Percentiles rank a stretch among this genome's conserved stretches.
Conservation (phyloP, 139 green algal genomes). For the Chlorella sp. region DNA sequence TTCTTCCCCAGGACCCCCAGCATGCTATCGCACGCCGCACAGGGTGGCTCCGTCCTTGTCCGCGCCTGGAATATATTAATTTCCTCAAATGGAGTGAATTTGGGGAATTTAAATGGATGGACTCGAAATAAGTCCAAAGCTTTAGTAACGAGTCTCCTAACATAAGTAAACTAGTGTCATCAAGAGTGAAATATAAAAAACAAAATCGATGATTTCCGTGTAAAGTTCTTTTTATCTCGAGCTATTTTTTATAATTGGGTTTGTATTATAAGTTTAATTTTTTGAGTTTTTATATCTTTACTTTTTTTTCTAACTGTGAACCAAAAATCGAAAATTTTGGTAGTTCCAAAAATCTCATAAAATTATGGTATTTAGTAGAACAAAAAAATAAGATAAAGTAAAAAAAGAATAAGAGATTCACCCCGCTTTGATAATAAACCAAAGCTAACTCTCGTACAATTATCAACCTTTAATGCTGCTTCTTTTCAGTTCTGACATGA, state of each 20-base stretch:
- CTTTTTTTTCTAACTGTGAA: conserved; percentile 12
- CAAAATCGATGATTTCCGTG: too few species aligned
- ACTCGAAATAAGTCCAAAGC: too few species aligned
- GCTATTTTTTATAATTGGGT: conserved; percentile 28
- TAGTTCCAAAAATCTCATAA: conserved; percentile 41
- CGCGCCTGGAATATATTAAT: too few species aligned
- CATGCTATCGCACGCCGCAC: too few species aligned
- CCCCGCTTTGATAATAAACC: conserved; percentile 48
- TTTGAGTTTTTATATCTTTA: conserved; percentile 30
- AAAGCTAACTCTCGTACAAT: conserved; percentile 57
- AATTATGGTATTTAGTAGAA: conserved; percentile 40
- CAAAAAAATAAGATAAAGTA: conserved; percentile 51
- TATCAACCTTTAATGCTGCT: conserved; percentile 37
- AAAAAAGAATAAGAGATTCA: conserved; percentile 47
- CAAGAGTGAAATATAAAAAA: too few species aligned
- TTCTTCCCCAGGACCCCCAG: too few species aligned
- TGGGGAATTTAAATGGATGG: too few species aligned
- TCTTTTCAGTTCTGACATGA: conserved; percentile 31
- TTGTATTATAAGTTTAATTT: conserved; percentile 39
- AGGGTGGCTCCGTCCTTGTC: too few species aligned
- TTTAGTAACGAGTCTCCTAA: too few species aligned
- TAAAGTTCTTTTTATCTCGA: conserved; percentile 49
- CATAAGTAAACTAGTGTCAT: too few species aligned
- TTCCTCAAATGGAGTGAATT: too few species aligned
- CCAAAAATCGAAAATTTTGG: conserved; percentile 20